These are phyloP conservation scores for Marasmius oreades DNA, from an alignment of 1,284 basidiomycete species.

Conservation along the genomic window DNA sequence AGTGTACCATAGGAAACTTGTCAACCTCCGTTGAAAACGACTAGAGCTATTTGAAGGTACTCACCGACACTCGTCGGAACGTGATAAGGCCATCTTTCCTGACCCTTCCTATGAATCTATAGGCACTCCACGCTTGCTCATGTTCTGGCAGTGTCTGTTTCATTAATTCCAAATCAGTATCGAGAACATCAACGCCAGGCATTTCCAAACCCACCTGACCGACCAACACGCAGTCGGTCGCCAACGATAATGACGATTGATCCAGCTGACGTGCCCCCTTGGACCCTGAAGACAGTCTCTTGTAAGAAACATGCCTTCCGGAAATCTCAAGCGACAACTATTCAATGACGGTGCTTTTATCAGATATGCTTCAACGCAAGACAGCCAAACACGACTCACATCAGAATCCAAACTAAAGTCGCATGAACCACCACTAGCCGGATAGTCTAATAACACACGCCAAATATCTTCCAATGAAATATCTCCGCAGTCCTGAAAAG, in stretches of 20 bases:
- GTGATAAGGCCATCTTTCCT: constrained; percentile 35
- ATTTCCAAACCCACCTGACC: constrained; percentile 37
- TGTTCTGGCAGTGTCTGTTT: constrained; percentile 40
- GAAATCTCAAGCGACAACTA: constrained; percentile 7
- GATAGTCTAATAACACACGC: neutral
- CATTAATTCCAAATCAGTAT: neutral
- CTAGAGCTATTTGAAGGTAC: no score
- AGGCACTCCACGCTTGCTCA: constrained; percentile 46
- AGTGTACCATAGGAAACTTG: neutral
- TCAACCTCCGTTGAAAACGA: neutral
- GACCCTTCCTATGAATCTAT: constrained; percentile 38
- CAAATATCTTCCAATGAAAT: constrained; percentile 17
- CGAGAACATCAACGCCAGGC: no score
- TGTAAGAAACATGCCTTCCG: constrained; percentile 23
- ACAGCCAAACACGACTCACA: constrained; percentile 11
- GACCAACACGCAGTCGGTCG: constrained; percentile 31
- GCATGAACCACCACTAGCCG: neutral
- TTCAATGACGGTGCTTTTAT: neutral
- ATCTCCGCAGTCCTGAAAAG: constrained; percentile 23
- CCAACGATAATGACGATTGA: constrained; percentile 17
- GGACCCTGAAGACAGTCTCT: constrained; percentile 18
- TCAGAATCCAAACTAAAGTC: constrained; percentile 16
- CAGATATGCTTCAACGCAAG: neutral
- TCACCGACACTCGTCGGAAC: constrained; percentile 40
- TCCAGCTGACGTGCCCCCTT: constrained; percentile 1